A percentile compares a stretch with the other conserved stretches of the same genome.
Evolutionary conservation across 352 stramenopile genomes (phyloP).

Genomic region (Globisporangium viniferum): DNA sequence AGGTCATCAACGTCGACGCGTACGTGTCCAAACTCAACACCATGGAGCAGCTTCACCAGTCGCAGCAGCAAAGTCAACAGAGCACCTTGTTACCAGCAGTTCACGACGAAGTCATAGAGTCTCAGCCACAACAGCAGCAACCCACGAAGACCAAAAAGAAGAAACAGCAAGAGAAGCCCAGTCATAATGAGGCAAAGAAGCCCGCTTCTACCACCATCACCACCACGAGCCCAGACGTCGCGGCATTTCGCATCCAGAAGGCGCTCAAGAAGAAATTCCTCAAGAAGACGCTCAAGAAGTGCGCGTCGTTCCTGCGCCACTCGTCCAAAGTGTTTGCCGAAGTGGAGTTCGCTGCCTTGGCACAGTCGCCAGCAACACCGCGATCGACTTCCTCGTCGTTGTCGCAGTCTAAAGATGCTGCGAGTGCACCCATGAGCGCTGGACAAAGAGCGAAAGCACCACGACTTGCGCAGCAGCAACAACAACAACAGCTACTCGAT

Average conservation of each 20-base stretch:
- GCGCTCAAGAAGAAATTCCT: slow-evolving; percentile 17
- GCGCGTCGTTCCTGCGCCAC: slow-evolving; percentile 15
- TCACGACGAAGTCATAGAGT: not conserved
- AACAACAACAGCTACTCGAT: not conserved
- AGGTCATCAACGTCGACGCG: slow-evolving; percentile 9
- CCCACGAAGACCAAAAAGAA: not conserved
- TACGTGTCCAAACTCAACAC: not conserved
- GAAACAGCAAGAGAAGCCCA: not conserved
- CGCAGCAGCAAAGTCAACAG: not conserved
- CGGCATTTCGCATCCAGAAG: slow-evolving; percentile 14
- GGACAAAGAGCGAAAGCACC: not conserved
- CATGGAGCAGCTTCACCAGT: not conserved
- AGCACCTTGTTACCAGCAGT: not conserved
- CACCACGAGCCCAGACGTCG: not conserved
- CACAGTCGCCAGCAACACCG: not conserved
- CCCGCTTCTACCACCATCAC: not conserved
- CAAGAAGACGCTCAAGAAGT: slow-evolving; percentile 17
- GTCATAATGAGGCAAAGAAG: not conserved
- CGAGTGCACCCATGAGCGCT: not conserved
- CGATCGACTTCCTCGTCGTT: not conserved
- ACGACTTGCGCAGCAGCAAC: not conserved
- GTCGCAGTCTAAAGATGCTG: not conserved
- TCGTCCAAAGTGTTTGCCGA: slow-evolving; percentile 18
- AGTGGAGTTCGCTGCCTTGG: not conserved
- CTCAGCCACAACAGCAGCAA: not conserved